A percentile compares a stretch with the other conserved stretches of the same genome.
phyloP scores from a whole-genome alignment of 1,139 yeast genomes.

The Candida sp. region DNA sequence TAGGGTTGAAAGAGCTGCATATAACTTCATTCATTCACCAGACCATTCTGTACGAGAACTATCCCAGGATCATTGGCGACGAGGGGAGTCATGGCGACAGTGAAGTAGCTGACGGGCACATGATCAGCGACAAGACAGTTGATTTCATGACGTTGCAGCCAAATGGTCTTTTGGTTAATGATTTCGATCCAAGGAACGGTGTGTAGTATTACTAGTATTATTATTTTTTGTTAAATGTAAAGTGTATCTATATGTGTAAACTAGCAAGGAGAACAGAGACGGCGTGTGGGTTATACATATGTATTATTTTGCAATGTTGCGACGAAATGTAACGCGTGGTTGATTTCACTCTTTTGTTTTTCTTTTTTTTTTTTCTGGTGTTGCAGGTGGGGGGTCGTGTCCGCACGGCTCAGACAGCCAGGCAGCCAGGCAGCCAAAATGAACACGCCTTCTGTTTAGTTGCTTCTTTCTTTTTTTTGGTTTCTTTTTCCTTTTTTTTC shows the following conservation, averaged over 20 bases:
- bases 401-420: neutral
- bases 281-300: neutral
- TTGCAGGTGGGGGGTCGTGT: neutral
- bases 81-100: neutral
- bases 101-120: neutral
- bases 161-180: slow-evolving; percentile 22
- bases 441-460: slow-evolving; percentile 1
- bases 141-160: slow-evolving; percentile 20
- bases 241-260: neutral
- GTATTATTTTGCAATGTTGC: neutral
- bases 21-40: slow-evolving; percentile 32
- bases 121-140: slow-evolving; percentile 13
- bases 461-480: neutral
- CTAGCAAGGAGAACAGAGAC: neutral
- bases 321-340: neutral
- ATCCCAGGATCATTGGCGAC: slow-evolving; percentile 25
- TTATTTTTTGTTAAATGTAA: neutral
- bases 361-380: neutral
- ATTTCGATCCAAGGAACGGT: slow-evolving; percentile 14
- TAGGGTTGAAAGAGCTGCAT: slow-evolving; percentile 30
- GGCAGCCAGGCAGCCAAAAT: neutral
- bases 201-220: neutral
- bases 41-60: slow-evolving; percentile 29
- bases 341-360: neutral
- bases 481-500: neutral